Percentiles rank a stretch among this genome's conserved stretches.
These are phyloP conservation scores for Cercospora nicotianae DNA, from an alignment of 2,329 filamentous ascomycete genomes.

Conservation along the genomic window DNA sequence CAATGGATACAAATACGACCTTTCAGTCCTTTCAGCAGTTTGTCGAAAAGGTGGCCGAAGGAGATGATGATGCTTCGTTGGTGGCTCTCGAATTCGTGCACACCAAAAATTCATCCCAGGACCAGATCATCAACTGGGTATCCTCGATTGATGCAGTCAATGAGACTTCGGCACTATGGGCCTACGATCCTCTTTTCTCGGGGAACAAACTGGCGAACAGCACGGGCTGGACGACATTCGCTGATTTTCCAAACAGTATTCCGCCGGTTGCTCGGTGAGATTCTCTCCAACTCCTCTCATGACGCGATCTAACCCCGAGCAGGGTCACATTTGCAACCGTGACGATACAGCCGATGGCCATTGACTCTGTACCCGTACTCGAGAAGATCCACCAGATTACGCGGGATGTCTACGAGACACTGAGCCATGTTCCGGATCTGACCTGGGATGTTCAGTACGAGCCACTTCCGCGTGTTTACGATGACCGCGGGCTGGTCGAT, in stretches of 20 bases:
- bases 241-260: conserved; percentile 5
- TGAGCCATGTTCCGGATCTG: conserved; percentile 10
- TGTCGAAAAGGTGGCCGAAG: background rate
- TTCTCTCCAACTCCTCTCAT: background rate
- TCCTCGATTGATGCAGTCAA: conserved; percentile 3
- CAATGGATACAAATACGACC: conserved; percentile 10
- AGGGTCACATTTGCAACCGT: conserved; percentile 13
- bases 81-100: conserved; percentile 13
- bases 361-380: background rate
- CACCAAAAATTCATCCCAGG: background rate
- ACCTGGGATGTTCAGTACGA: conserved; percentile 19
- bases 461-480: conserved; percentile 11
- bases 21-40: conserved; percentile 9
- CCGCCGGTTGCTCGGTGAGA: conserved; percentile 7
- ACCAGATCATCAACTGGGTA: conserved; percentile 3
- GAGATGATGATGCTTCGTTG: background rate
- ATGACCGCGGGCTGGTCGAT: background rate
- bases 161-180: background rate
- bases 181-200: background rate
- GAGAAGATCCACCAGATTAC: conserved; percentile 12
- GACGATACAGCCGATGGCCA: background rate
- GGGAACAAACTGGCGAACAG: background rate
- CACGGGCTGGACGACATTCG: conserved; percentile 5
- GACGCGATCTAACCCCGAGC: background rate
- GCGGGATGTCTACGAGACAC: background rate